A percentile compares a stretch with the other conserved stretches of the same genome.
Evolutionary conservation across 495 filamentous ascomycete genomes (phyloP).

Genomic region (Aspergillus panamensis): DNA sequence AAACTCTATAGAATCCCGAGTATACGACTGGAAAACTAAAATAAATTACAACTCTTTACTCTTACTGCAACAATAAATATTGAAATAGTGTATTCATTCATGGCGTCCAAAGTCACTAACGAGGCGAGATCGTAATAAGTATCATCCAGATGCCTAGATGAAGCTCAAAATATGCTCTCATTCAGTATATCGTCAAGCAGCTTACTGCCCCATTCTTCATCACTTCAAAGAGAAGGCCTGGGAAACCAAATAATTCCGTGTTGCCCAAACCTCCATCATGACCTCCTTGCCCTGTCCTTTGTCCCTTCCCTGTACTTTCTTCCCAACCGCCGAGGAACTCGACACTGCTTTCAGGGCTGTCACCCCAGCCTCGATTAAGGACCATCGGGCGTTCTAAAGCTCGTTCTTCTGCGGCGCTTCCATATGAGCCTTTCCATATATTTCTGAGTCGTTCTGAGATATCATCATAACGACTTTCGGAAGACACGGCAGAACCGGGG

Average conservation of each 20-base stretch:
- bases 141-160: not conserved
- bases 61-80: not conserved
- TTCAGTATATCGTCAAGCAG: constrained; percentile 81
- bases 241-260: constrained; percentile 89
- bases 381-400: constrained; percentile 75
- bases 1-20: not conserved
- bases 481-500: constrained; percentile 47
- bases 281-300: constrained; percentile 36
- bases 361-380: constrained; percentile 83
- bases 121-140: not conserved
- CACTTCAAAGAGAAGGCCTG: constrained; percentile 91
- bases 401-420: constrained; percentile 56
- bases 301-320: constrained; percentile 57
- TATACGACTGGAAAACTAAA: not conserved
- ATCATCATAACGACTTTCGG: constrained; percentile 73
- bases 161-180: not conserved
- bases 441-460: constrained; percentile 62
- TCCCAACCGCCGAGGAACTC: constrained; percentile 90
- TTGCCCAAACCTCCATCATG: constrained; percentile 64
- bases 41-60: not conserved
- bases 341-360: constrained; percentile 85
- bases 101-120: not conserved
- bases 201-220: constrained; percentile 88
- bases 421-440: constrained; percentile 68
- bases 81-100: not conserved